Percentiles rank a stretch among this genome's conserved stretches.
phyloP scores from a whole-genome alignment of 371 early-diverging fungal genomes.

The Blakeslea trispora region DNA sequence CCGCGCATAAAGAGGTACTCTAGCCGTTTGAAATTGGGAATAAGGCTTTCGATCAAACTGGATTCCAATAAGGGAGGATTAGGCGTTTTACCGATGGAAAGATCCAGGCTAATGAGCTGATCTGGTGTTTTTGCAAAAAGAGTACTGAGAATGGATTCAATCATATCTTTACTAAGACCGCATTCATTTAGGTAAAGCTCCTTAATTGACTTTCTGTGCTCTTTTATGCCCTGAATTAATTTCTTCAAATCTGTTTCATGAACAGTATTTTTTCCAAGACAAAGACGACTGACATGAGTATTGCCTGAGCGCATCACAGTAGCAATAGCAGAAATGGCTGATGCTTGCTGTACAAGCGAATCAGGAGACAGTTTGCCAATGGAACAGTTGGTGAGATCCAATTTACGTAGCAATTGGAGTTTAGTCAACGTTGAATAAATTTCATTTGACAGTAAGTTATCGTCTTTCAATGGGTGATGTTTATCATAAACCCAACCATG shows the following conservation, averaged over 20 bases:
- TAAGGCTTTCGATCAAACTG: slow-evolving; percentile 22
- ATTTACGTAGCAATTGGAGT: slow-evolving; percentile 22
- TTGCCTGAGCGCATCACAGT: slow-evolving; percentile 23
- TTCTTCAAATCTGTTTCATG: slow-evolving; percentile 27
- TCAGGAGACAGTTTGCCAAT: slow-evolving; percentile 23
- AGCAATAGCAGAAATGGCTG: slow-evolving; percentile 26
- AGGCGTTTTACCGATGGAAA: slow-evolving; percentile 24
- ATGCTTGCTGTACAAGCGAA: neutral
- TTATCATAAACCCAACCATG: slow-evolving; percentile 36
- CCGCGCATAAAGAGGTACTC: slow-evolving; percentile 25
- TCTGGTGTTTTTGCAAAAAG: slow-evolving; percentile 19
- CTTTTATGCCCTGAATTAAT: slow-evolving; percentile 31
- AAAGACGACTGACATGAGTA: slow-evolving; percentile 26
- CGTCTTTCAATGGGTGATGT: slow-evolving; percentile 2
- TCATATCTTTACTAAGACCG: slow-evolving; percentile 23
- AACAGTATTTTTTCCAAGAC: slow-evolving; percentile 34
- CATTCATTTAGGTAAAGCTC: slow-evolving; percentile 37
- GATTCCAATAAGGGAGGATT: slow-evolving; percentile 12
- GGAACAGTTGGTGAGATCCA: slow-evolving; percentile 38
- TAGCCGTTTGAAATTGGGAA: slow-evolving; percentile 26
- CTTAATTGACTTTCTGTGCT: slow-evolving; percentile 26
- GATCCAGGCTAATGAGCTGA: slow-evolving; percentile 18
- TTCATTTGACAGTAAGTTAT: slow-evolving; percentile 35
- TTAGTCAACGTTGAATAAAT: slow-evolving; percentile 24
- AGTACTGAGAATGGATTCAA: slow-evolving; percentile 30